phyloP scores from a whole-genome alignment of 768 basidiomycete species.

The Boletus rubropictus region DNA sequence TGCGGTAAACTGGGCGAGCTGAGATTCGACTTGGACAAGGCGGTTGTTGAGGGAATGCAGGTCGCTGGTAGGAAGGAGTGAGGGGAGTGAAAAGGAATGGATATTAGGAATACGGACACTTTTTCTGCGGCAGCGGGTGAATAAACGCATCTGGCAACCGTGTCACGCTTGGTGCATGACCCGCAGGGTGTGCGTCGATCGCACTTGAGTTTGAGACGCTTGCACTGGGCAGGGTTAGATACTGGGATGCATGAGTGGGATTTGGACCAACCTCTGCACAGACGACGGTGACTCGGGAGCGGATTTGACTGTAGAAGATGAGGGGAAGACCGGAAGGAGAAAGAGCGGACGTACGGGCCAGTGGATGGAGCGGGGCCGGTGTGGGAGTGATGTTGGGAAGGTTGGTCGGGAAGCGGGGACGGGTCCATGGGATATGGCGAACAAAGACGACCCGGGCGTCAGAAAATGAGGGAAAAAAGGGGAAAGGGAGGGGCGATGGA shows the following conservation, averaged over 20 bases:
- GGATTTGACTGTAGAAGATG: slow-evolving; percentile 47
- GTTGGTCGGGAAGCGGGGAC: slow-evolving; percentile 12
- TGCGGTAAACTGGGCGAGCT: slow-evolving; percentile 44
- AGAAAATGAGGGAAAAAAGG: background rate
- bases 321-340: slow-evolving; percentile 2
- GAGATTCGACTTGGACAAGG: slow-evolving; percentile 61
- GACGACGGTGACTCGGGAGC: slow-evolving; percentile 74
- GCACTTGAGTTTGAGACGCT: slow-evolving; percentile 82
- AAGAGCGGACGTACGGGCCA: slow-evolving; percentile 30
- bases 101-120: slow-evolving; percentile 46
- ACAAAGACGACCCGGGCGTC: background rate
- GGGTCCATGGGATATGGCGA: slow-evolving; percentile 13
- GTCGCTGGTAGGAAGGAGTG: slow-evolving; percentile 41
- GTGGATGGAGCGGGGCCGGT: slow-evolving; percentile 13
- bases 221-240: slow-evolving; percentile 49
- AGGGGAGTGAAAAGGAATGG: background rate
- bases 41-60: slow-evolving; percentile 81
- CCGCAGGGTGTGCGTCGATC: slow-evolving; percentile 74
- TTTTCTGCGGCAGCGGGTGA: slow-evolving; percentile 82
- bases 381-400: slow-evolving; percentile 16
- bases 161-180: slow-evolving; percentile 75
- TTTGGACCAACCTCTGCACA: slow-evolving; percentile 64
- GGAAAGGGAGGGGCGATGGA: too few relatives aligned
- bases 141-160: slow-evolving; percentile 65
- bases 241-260: background rate